Conservation (phyloP, 768 basidiomycete genomes). For the Suillus subaureus region DNA sequence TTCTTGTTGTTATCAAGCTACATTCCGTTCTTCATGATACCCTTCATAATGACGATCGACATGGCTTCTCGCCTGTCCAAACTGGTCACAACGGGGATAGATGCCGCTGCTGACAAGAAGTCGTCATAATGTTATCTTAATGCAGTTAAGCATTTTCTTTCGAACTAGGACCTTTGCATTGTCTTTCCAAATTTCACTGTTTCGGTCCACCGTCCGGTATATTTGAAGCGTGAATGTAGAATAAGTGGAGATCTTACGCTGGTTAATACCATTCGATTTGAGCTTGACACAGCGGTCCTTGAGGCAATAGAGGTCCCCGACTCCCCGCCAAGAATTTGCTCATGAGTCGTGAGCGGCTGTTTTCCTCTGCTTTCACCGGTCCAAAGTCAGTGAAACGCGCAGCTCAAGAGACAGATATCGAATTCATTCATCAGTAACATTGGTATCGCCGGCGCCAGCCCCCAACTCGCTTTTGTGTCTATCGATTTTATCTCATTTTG, state of each 20-base stretch:
- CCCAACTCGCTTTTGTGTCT: no score
- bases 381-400: not conserved
- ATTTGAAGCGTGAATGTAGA: no score
- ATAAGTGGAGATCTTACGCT: no score
- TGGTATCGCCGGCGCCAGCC: no score
- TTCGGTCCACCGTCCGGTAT: no score
- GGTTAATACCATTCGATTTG: no score
- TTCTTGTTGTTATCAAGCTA: conserved; percentile 66
- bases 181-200: no score
- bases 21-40: conserved; percentile 74
- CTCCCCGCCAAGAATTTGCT: not conserved
- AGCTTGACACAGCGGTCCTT: no score
- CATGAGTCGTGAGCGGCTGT: not conserved
- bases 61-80: conserved; percentile 51
- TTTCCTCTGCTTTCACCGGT: not conserved
- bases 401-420: not conserved
- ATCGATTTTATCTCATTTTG: no score
- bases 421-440: not conserved
- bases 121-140: conserved; percentile 19
- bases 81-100: conserved; percentile 32
- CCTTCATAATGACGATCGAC: conserved; percentile 72
- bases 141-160: not conserved
- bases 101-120: conserved; percentile 18
- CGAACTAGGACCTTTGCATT: no score
- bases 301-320: no score